phyloP scores from a whole-genome alignment of 2,329 filamentous ascomycete species.

The Fusarium sp. region DNA sequence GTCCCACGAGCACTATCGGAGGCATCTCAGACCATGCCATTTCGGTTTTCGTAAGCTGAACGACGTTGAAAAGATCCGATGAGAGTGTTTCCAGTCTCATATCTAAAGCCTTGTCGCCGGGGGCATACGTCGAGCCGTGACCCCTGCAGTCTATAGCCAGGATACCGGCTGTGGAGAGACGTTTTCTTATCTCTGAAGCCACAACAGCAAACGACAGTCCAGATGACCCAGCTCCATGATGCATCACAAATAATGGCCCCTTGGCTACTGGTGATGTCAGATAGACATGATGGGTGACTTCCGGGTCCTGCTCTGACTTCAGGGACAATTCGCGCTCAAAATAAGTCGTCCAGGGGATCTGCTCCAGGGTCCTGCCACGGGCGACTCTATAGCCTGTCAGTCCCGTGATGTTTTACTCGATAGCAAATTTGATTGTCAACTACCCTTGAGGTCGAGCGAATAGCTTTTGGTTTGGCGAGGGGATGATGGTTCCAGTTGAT shows the following conservation, averaged over 20 bases:
- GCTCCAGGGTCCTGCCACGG: constrained; percentile 68
- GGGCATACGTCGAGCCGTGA: constrained; percentile 78
- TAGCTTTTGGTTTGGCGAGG: constrained; percentile 77
- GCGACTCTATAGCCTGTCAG: constrained; percentile 55
- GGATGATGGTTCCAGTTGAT: constrained; percentile 91
- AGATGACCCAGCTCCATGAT: constrained; percentile 94
- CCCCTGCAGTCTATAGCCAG: constrained; percentile 87
- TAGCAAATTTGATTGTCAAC: constrained; percentile 19
- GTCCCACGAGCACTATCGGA: constrained; percentile 83
- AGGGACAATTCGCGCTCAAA: constrained; percentile 90
- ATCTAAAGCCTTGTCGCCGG: constrained; percentile 61
- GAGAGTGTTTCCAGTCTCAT: constrained; percentile 79
- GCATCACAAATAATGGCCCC: constrained; percentile 89
- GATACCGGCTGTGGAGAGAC: constrained; percentile 82
- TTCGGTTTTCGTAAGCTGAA: constrained; percentile 72
- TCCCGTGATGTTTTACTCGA: constrained; percentile 25
- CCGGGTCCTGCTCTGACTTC: constrained; percentile 56
- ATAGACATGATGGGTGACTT: constrained; percentile 83
- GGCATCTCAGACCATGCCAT: constrained; percentile 82
- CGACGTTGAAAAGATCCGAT: constrained; percentile 75
- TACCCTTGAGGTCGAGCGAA: constrained; percentile 79
- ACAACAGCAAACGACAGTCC: constrained; percentile 91
- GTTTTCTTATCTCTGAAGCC: constrained; percentile 78
- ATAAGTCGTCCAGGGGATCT: constrained; percentile 87
- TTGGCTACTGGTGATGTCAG: constrained; percentile 80